Conservation (phyloP, 805 yeast species). For the Starmerella sirachaensis region DNA sequence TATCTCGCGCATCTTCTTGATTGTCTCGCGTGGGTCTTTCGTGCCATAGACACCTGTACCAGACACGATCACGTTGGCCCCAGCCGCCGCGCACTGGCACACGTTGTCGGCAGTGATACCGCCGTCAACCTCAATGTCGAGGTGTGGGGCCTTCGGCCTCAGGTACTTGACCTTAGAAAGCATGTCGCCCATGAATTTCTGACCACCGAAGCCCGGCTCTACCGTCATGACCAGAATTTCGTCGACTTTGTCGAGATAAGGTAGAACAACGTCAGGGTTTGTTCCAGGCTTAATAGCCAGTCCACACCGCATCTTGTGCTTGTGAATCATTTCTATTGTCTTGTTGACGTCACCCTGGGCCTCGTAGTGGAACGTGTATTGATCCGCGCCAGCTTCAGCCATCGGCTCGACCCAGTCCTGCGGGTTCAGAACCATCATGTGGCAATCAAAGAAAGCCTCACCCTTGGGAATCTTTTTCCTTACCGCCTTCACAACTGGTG, state of each 20-base stretch:
- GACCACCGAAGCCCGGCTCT: slow-evolving; percentile 99
- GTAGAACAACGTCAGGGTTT: slow-evolving; percentile 67
- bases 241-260: slow-evolving; percentile 65
- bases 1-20: slow-evolving; percentile 49
- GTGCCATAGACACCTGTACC: slow-evolving; percentile 92
- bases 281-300: slow-evolving; percentile 93
- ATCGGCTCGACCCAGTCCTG: slow-evolving; percentile 89
- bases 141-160: slow-evolving; percentile 58
- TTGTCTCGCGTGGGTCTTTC: slow-evolving; percentile 62
- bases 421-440: slow-evolving; percentile 92
- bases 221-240: slow-evolving; percentile 98
- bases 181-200: slow-evolving; percentile 87
- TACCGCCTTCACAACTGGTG: slow-evolving; percentile 71
- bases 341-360: slow-evolving; percentile 62
- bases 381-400: slow-evolving; percentile 90
- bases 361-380: slow-evolving; percentile 92
- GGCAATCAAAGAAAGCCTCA: slow-evolving; percentile 74
- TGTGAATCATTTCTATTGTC: slow-evolving; percentile 63
- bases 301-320: slow-evolving; percentile 81
- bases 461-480: slow-evolving; percentile 66
- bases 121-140: slow-evolving; percentile 94
- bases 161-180: slow-evolving; percentile 85
- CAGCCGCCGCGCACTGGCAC: slow-evolving; percentile 83
- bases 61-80: slow-evolving; percentile 96
- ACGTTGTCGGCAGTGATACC: slow-evolving; percentile 83